Evolutionary conservation across 805 yeast species (phyloP).

Genomic region (Metschnikowia gelsemii): DNA sequence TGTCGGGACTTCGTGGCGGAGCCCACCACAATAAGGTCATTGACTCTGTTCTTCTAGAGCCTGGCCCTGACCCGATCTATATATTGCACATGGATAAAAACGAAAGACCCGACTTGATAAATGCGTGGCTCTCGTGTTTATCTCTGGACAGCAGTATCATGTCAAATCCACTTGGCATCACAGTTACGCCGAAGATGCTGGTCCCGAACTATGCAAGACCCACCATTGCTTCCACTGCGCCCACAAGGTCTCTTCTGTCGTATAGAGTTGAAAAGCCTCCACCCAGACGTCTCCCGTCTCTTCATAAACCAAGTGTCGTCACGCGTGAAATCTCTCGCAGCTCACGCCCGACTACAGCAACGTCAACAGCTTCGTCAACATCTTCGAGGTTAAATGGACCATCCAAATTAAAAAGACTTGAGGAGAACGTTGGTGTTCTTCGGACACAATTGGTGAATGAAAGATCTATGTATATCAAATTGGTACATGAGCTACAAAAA

Average conservation of each 20-base stretch:
- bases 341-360: not conserved
- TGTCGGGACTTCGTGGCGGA: constrained; percentile 13
- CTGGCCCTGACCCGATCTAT: constrained; percentile 24
- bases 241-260: constrained; percentile 3
- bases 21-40: constrained; percentile 30
- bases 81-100: constrained; percentile 29
- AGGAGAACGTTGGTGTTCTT: not conserved
- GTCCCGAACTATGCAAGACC: constrained; percentile 37
- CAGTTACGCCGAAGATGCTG: too few relatives aligned
- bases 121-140: constrained; percentile 28
- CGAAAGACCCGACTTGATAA: constrained; percentile 27
- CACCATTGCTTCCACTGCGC: constrained; percentile 27
- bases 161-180: too few relatives aligned
- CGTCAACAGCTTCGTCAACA: not conserved
- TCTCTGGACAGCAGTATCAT: too few relatives aligned
- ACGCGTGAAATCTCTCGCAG: too few relatives aligned
- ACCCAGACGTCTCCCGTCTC: not conserved
- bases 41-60: constrained; percentile 29
- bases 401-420: not conserved
- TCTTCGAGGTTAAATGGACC: too few relatives aligned
- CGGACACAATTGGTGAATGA: constrained; percentile 1
- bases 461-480: not conserved
- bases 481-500: not conserved
- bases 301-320: not conserved
- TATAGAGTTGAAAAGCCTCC: constrained; percentile 3